Percentiles rank a stretch among this genome's conserved stretches.
Evolutionary conservation across 768 basidiomycete genomes (phyloP).

Genomic region (Boletus huronensis): DNA sequence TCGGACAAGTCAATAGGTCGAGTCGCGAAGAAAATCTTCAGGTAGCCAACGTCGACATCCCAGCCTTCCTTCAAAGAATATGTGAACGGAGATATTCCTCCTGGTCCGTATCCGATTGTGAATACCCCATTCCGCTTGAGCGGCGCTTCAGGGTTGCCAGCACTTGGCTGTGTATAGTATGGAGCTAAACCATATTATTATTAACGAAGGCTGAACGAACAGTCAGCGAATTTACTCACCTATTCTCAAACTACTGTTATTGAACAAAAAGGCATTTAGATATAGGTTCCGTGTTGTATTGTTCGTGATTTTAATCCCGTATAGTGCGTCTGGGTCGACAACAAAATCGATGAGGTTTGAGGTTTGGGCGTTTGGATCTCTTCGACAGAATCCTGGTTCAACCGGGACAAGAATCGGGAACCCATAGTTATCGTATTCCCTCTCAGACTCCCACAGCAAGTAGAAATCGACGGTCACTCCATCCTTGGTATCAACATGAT

Average conservation of each 20-base stretch:
- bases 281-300: slow-evolving; percentile 25
- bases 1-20: slow-evolving; percentile 32
- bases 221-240: slow-evolving; percentile 14
- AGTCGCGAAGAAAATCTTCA: slow-evolving; percentile 22
- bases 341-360: slow-evolving; percentile 17
- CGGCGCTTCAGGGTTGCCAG: slow-evolving; percentile 2
- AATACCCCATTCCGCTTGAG: slow-evolving; percentile 9
- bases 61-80: slow-evolving; percentile 1
- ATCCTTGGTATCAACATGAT: neutral
- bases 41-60: slow-evolving; percentile 38
- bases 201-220: neutral
- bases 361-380: neutral
- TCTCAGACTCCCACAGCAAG: neutral
- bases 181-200: slow-evolving; percentile 3
- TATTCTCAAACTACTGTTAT: slow-evolving; percentile 38
- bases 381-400: slow-evolving; percentile 3
- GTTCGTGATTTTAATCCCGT: slow-evolving; percentile 25
- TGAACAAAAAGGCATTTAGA: slow-evolving; percentile 42
- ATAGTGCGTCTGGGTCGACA: slow-evolving; percentile 21
- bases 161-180: slow-evolving; percentile 6
- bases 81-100: slow-evolving; percentile 5
- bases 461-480: slow-evolving; percentile 14
- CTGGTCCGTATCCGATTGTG: slow-evolving; percentile 42
- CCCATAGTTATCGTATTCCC: slow-evolving; percentile 1
- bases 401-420: neutral